Evolutionary conservation across 2,329 filamentous ascomycete genomes (phyloP), one percentile per base, ranked within the genome.

Genomic region (Byssothecium circinans): DNA sequence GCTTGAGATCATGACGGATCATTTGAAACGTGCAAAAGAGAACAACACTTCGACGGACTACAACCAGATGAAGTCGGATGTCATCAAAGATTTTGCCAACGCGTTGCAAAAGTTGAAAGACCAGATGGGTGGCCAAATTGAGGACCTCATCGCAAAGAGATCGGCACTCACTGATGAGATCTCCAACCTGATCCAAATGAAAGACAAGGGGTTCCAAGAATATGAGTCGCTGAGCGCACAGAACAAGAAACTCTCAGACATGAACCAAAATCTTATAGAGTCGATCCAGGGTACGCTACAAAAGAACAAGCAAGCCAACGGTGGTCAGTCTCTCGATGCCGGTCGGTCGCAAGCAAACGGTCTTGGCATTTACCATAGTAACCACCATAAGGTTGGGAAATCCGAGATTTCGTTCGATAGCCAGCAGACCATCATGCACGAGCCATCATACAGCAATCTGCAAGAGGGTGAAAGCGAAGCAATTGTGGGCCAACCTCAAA

Each of bases 201-300:
- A 95, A 61, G 92, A 97, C 70, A 90, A 94, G 67, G 91, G 90
- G 12, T 86, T 96, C 61, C 84, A 95, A 63, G 94, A 99, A 66
- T 97, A 96, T 65, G 94, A 97, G 75, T 90, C 95, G 64, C 78
- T 99, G 36, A 95, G 90, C 10, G 87, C 86, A 47, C 96, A 96
- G 78, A 99, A 99, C 68, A 87, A 89, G 0, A 92, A 97, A 74
- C 80, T 99, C 50, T 87, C 89, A 22, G 90, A 96, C 63, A 84
- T 97, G 78, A 97, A 99, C 75, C 95, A 96, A 61, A 89, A 96
- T 66, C 78, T 99, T 46, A 91, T 95, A 3, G 89, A 95, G 63
- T 90, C 91, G 66, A 96, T 97, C 50, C 92, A 97, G 69, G 90
- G 88, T 63, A 83, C 91, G 23, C 95, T 96, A 78, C 95, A 95